Conservation (phyloP, 768 basidiomycete genomes). For the Punctularia strigosozonata region DNA sequence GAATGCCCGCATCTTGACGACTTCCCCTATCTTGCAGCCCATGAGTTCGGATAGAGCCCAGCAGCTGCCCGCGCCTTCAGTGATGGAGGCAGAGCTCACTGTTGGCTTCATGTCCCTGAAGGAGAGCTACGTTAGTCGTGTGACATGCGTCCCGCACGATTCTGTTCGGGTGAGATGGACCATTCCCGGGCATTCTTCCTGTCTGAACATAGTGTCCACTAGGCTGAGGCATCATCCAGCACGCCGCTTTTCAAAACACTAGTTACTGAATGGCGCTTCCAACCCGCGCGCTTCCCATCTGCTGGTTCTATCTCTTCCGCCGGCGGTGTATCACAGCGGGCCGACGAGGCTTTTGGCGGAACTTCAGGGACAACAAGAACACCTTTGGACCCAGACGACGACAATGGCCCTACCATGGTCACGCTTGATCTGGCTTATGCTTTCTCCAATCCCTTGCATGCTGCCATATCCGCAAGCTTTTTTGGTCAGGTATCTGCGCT, state of each 20-base stretch:
- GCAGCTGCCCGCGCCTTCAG: slow-evolving; percentile 16
- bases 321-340: too few relatives aligned
- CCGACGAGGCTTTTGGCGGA: too few relatives aligned
- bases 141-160: slow-evolving; percentile 68
- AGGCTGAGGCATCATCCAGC: slow-evolving; percentile 65
- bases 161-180: slow-evolving; percentile 58
- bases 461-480: slow-evolving; percentile 71
- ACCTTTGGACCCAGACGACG: slow-evolving; percentile 4
- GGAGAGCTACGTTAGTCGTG: slow-evolving; percentile 80
- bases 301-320: not conserved
- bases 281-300: too few relatives aligned
- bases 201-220: slow-evolving; percentile 1
- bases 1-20: slow-evolving; percentile 47
- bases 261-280: slow-evolving; percentile 64
- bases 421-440: slow-evolving; percentile 77
- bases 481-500: slow-evolving; percentile 78
- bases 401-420: slow-evolving; percentile 56
- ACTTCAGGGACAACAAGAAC: too few relatives aligned
- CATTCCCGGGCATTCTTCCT: slow-evolving; percentile 1
- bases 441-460: slow-evolving; percentile 81
- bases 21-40: too few relatives aligned
- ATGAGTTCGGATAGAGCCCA: too few relatives aligned
- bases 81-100: slow-evolving; percentile 75
- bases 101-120: slow-evolving; percentile 82
- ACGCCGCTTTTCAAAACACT: slow-evolving; percentile 67